Evolutionary conservation across 768 basidiomycete species (phyloP), one percentile per base, ranked within the genome.

Genomic region (Calocybe indica): DNA sequence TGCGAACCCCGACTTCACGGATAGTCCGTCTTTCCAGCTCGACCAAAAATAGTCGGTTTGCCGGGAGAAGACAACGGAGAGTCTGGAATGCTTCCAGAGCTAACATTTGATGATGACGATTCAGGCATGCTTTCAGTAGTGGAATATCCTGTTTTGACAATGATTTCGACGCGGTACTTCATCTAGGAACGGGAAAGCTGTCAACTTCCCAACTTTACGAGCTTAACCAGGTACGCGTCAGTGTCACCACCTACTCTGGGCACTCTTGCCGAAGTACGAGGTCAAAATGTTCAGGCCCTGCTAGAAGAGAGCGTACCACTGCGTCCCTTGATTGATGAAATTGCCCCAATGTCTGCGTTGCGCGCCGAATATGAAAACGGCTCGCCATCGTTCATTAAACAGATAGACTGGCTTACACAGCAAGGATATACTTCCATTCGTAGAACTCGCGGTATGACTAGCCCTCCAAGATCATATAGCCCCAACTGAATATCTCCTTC

Each of bases 391-490:
- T 90, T 93, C 58, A 59, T 86, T 5, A 69, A 75, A 47, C 90
- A 95, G 66, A 85, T 97, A 51, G 79, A 87, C 53, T 80, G 78
- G 67, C 67, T 97, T 14, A 65, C 70, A 40, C 55, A 54, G 11
- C 67, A 80, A 38, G 91, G 90, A 1, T 93, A 79, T 67, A 68
- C 68, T 32, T 70, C 67, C 8, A 71, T 95, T 37, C 75, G 90
- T 58, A 71, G 90, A 46, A 79, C 86, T 0, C 76, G 83, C 66
- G 92, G 92, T 68, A 67, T 43, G 71, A 46, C 60, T 32, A 41
- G 35, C 43, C 37, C 37, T 37, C 22, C 14, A 15, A 22, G 6
- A 30, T 29, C 39, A 38, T 15, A 33, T 13, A 31, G 47, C 28
- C 45, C 37, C 48, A 9, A 36, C 40, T 37, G 11, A 50, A 11